Evolutionary conservation across 2,329 filamentous ascomycete species (phyloP).

Genomic region (Zalaria obscura): DNA sequence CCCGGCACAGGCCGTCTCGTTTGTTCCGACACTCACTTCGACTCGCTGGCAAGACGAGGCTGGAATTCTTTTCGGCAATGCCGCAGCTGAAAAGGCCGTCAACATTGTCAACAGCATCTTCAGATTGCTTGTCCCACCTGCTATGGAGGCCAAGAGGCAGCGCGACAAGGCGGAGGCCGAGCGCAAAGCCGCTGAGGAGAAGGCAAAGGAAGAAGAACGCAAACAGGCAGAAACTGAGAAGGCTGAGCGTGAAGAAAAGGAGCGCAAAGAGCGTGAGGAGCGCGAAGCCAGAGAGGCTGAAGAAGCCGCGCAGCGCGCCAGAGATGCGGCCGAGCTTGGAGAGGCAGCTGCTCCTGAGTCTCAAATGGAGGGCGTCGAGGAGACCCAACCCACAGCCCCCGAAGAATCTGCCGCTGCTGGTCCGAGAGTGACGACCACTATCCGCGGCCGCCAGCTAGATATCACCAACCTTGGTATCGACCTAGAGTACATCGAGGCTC

Average conservation of each 20-base stretch:
- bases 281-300: conserved; percentile 33
- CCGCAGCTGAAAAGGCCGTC: conserved; percentile 53
- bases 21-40: conserved; percentile 56
- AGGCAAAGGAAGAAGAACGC: conserved; percentile 46
- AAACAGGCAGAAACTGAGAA: conserved; percentile 46
- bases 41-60: conserved; percentile 83
- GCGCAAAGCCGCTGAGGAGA: conserved; percentile 50
- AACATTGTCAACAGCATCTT: conserved; percentile 56
- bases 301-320: conserved; percentile 19
- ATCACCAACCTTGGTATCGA: conserved; percentile 93
- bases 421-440: conserved; percentile 61
- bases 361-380: conserved; percentile 65
- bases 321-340: conserved; percentile 15
- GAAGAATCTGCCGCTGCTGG: conserved; percentile 31
- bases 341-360: conserved; percentile 16
- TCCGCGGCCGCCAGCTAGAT: conserved; percentile 77
- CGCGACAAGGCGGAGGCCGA: conserved; percentile 53
- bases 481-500: conserved; percentile 81
- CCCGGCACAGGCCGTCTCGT: conserved; percentile 61
- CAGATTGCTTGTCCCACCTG: conserved; percentile 64
- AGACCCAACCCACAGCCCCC: conserved; percentile 21
- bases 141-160: conserved; percentile 67
- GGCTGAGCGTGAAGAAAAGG: conserved; percentile 38
- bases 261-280: conserved; percentile 35
- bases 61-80: conserved; percentile 64